Base-by-base conservation (phyloP, 805 yeast species). In the Yarrowia sp. region DNA sequence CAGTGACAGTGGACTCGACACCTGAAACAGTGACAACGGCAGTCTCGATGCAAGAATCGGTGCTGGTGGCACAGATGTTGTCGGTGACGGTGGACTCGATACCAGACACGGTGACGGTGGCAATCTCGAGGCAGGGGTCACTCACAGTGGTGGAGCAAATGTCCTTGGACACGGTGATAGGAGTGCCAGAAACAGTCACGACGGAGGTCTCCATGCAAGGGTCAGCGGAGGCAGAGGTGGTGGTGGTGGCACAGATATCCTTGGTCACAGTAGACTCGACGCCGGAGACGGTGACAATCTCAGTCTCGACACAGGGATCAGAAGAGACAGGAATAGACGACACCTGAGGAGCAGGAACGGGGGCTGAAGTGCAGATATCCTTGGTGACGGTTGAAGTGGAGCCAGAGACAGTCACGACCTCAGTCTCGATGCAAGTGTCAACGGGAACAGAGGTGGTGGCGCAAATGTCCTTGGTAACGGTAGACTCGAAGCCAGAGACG, bases 1-100 rank as follows among this genome's bases (percentile, higher is more conserved):
- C n/a, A 20, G 55, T 50, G 40, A 50, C 40, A 19, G 55, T 50
- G 24, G 55, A 30, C 38, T 30, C 38, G 53, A n/a, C 19, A 1
- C 53, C 40, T 7, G 55, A 50, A 13, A 33, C 40, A 15, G 55
- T 33, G 14, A 50, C 55, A 30, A 34, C 40, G 10, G 14, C 55
- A 24, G 55, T 50, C 24, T 50, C 55, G 55, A 50, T 19, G 17
- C 55, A 50, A 13, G 55, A 40, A 24, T 50, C 55, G 24, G 55
- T 3, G 24, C 38, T 47, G 8, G 53, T 47, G 38, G 12, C 17
- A 9, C 53, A 47, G 14, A 47, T 47, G 53, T 47, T 47, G 14
- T 47, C 49, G 20, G 53, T 47, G 53, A 44, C 49, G n/a, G 49
- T 44, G 33, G 49, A 44, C 49, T 44, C 49, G 49, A 44, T 20